Conservation (phyloP, 768 basidiomycete species). For the Cubamyces lactineus region DNA sequence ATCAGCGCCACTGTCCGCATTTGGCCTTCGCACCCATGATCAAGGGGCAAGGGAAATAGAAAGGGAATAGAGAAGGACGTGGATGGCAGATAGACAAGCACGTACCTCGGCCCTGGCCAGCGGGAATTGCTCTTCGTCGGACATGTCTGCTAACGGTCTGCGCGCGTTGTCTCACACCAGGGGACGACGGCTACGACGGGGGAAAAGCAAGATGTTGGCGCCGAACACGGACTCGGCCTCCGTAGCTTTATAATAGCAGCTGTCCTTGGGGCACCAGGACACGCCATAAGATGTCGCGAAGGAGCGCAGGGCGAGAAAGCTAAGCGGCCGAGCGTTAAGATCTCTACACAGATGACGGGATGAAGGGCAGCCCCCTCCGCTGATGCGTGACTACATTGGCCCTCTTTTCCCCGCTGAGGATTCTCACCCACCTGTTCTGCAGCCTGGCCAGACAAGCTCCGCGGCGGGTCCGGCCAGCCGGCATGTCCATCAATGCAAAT, state of each 20-base stretch:
- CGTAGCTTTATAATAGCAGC: not conserved
- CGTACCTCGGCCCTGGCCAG: constrained; percentile 17
- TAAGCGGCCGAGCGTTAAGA: constrained; percentile 2
- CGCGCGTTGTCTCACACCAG: not conserved
- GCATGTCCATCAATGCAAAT: not conserved
- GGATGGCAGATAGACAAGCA: not conserved
- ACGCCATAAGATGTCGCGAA: constrained; percentile 1
- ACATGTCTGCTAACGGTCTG: constrained; percentile 14
- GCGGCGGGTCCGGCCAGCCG: too few species aligned
- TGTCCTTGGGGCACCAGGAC: not conserved
- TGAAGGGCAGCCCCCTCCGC: not conserved
- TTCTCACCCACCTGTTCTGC: too few species aligned
- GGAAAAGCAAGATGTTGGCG: constrained; percentile 8
- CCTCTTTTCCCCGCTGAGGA: too few species aligned
- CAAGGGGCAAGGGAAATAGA: not conserved
- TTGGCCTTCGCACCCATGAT: not conserved
- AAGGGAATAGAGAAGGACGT: not conserved
- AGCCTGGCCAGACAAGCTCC: too few species aligned
- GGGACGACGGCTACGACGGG: not conserved
- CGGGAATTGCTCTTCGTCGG: constrained; percentile 15
- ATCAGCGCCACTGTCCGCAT: not conserved
- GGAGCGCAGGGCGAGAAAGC: not conserved
- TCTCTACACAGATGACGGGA: constrained; percentile 6
- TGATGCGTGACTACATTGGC: not conserved
- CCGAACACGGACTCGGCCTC: not conserved